Evolutionary conservation across 2,329 filamentous ascomycete species (phyloP).

Genomic region (Colletotrichum destructivum): DNA sequence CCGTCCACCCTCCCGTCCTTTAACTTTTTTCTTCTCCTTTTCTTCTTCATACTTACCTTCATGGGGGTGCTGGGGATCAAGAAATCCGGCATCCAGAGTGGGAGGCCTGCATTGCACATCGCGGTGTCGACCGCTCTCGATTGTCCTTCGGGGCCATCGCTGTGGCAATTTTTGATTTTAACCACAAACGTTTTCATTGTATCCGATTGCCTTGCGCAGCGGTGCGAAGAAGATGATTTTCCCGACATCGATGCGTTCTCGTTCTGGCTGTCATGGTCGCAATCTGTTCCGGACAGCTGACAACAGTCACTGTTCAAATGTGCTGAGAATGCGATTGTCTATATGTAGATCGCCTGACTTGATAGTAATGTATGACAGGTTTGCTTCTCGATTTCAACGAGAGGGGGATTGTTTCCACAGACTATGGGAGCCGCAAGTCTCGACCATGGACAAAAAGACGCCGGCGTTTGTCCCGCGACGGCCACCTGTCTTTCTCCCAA

Average conservation of each 20-base stretch:
- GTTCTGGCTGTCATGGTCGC: too few relatives aligned
- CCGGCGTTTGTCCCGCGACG: neutral
- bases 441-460: too few relatives aligned
- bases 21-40: conserved; percentile 36
- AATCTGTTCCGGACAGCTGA: too few relatives aligned
- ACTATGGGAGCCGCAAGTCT: too few relatives aligned
- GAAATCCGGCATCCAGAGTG: conserved; percentile 57
- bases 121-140: conserved; percentile 41
- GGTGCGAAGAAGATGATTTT: conserved; percentile 42
- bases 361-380: too few relatives aligned
- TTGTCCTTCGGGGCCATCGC: conserved; percentile 43
- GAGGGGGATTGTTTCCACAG: neutral
- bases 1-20: conserved; percentile 22
- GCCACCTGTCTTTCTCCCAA: neutral
- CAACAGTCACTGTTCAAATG: too few relatives aligned
- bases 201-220: conserved; percentile 27
- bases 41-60: conserved; percentile 67
- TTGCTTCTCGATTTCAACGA: neutral
- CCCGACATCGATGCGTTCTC: too few relatives aligned
- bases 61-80: conserved; percentile 59
- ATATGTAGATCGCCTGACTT: too few relatives aligned
- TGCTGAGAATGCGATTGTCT: too few relatives aligned
- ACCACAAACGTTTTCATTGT: conserved; percentile 40
- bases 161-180: conserved; percentile 41
- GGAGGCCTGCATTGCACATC: conserved; percentile 69